phyloP scores from a whole-genome alignment of 192 early-diverging fungal genomes.

The Gryganskiella cystojenkinii region DNA sequence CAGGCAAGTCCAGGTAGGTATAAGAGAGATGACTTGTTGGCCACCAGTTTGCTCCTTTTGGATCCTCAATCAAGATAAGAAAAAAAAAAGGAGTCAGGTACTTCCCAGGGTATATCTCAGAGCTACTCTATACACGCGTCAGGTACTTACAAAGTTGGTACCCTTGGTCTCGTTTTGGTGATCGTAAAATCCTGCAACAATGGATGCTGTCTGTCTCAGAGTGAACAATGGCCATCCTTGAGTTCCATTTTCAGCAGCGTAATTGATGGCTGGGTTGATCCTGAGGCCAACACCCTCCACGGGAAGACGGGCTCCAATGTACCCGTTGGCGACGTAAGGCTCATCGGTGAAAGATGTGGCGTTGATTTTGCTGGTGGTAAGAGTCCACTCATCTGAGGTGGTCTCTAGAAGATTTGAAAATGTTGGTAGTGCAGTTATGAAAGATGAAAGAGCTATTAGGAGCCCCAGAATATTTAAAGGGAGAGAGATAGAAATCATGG shows the following conservation, averaged over 20 bases:
- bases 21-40: slow-evolving; percentile 45
- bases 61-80: too few relatives aligned
- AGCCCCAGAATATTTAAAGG: background rate
- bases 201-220: slow-evolving; percentile 46
- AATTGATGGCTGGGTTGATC: slow-evolving; percentile 37
- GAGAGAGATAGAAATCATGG: slow-evolving; percentile 3
- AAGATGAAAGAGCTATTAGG: background rate
- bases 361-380: slow-evolving; percentile 32
- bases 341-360: slow-evolving; percentile 34
- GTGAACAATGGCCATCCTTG: slow-evolving; percentile 52
- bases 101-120: background rate
- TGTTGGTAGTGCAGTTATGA: slow-evolving; percentile 8
- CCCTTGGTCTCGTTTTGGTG: slow-evolving; percentile 28
- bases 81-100: background rate
- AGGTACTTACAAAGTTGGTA: slow-evolving; percentile 49
- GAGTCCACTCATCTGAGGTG: slow-evolving; percentile 35
- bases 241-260: slow-evolving; percentile 20
- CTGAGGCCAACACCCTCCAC: slow-evolving; percentile 42
- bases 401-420: background rate
- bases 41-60: slow-evolving; percentile 53
- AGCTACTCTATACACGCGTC: slow-evolving; percentile 2
- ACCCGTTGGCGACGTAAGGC: slow-evolving; percentile 52
- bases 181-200: slow-evolving; percentile 48
- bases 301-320: slow-evolving; percentile 48
- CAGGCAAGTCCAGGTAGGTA: slow-evolving; percentile 45